A percentile compares a stretch with the other conserved stretches of the same genome.
phyloP scores from a whole-genome alignment of 768 basidiomycete species.

The Tremella mesenterica region DNA sequence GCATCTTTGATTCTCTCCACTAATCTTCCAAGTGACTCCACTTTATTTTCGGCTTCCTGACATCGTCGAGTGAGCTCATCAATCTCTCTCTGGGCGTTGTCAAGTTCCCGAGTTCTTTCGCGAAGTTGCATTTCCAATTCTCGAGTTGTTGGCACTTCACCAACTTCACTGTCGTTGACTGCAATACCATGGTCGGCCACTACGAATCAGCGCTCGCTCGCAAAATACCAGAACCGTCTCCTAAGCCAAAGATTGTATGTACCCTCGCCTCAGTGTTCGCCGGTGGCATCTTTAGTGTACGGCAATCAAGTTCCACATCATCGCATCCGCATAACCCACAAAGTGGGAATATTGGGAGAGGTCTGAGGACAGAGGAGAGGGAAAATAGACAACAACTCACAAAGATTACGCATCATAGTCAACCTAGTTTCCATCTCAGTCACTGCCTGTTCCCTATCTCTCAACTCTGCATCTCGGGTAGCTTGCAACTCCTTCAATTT shows the following conservation, averaged over 20 bases:
- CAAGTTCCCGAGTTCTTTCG: slow-evolving; percentile 63
- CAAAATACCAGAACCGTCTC: not conserved
- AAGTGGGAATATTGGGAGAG: no score
- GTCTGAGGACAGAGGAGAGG: not conserved
- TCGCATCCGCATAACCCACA: no score
- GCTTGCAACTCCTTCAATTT: slow-evolving; percentile 61
- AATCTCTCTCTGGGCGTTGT: slow-evolving; percentile 68
- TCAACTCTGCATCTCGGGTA: slow-evolving; percentile 58
- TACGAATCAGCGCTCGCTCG: slow-evolving; percentile 1
- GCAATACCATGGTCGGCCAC: slow-evolving; percentile 79
- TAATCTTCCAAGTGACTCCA: slow-evolving; percentile 57
- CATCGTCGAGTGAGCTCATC: slow-evolving; percentile 58
- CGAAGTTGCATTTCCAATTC: slow-evolving; percentile 72
- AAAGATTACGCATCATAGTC: slow-evolving; percentile 68
- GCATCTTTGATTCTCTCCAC: slow-evolving; percentile 59
- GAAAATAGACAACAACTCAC: slow-evolving; percentile 15
- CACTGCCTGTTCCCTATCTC: slow-evolving; percentile 57
- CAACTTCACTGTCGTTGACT: slow-evolving; percentile 59
- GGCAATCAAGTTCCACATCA: not conserved
- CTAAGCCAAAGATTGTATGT: no score
- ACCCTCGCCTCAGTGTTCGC: no score
- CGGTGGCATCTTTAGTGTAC: no score
- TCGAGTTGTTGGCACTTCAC: slow-evolving; percentile 30
- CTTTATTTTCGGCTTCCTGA: slow-evolving; percentile 65
- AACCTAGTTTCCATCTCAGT: slow-evolving; percentile 65